A percentile compares a stretch with the other conserved stretches of the same genome.
Evolutionary conservation across 768 basidiomycete genomes (phyloP).

Genomic region (Hygrocybe coccinea): DNA sequence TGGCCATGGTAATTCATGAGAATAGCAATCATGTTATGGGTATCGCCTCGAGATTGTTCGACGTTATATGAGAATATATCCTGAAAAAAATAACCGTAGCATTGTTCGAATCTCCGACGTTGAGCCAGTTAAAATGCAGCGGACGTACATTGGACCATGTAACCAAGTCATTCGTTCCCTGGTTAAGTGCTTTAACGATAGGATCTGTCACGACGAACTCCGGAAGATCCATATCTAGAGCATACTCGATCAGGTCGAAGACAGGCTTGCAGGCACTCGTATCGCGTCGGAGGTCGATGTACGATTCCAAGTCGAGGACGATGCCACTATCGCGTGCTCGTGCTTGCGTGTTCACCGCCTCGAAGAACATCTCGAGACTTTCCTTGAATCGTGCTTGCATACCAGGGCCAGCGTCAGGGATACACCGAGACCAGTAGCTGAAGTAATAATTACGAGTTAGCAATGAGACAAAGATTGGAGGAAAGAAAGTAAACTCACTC

Average conservation of each 20-base stretch:
- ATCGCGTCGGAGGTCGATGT: conserved; percentile 48
- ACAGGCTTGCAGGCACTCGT: conserved; percentile 50
- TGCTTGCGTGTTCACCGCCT: conserved; percentile 41
- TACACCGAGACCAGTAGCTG: conserved; percentile 9
- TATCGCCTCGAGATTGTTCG: conserved; percentile 38
- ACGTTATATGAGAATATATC: conserved; percentile 39
- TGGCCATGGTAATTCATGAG: conserved; percentile 35
- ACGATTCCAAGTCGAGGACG: conserved; percentile 46
- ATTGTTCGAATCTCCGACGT: neutral
- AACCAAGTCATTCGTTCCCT: conserved; percentile 48
- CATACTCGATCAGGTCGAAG: conserved; percentile 51
- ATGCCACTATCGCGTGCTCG: conserved; percentile 35
- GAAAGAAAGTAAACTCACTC: conserved; percentile 49
- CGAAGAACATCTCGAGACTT: conserved; percentile 38
- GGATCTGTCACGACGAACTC: conserved; percentile 51
- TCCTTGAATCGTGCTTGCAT: conserved; percentile 31
- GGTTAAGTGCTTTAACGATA: conserved; percentile 39
- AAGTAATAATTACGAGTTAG: conserved; percentile 56
- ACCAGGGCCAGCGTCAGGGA: conserved; percentile 5
- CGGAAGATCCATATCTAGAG: conserved; percentile 46
- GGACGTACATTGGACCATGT: conserved; percentile 42
- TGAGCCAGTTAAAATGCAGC: neutral
- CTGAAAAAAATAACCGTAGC: conserved; percentile 21
- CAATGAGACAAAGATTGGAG: conserved; percentile 49
- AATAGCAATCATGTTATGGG: conserved; percentile 39